Base-by-base conservation (phyloP, 2,329 filamentous ascomycete genomes). In the Capronia coronata region DNA sequence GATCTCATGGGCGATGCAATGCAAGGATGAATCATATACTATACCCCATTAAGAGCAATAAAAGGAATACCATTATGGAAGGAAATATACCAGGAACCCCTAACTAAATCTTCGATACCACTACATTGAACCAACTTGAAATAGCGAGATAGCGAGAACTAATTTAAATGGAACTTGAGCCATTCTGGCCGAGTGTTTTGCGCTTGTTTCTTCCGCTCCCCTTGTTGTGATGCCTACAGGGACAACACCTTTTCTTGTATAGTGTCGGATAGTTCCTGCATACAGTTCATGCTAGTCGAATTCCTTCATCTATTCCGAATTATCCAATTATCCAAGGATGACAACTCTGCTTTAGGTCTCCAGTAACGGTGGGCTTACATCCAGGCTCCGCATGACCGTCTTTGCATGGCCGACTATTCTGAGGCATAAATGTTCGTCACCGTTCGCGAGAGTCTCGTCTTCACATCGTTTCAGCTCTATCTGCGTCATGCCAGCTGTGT, bases 341-440 rank as follows among this genome's bases (percentile, higher is more conserved):
- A 27, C 25, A 10, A 32, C 3, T 3, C 29, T 32, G 29, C 7
- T 30, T 49, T 32, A 38, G 16, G 18, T 21, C 13, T 48, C 54
- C 9, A 56, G 21, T 18, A 38, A 42, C 9, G 54, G 55, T n/a
- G 49, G 37, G 14, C 8, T 3, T 2, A 32, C 35, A n/a, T 58
- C 56, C 32, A 64, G 54, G 22, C 47, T 53, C 10, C 51, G 42
- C 40, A 64, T 59, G 11, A 63, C 50, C 32, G 41, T 48, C 46
- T 57, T 59, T 7, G 59, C 57, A 49, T 56, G 56, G 13, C 59
- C 55, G 14, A 62, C 58, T 21, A 64, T 59, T 21, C 49, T 50
- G 34, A 63, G 19, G 46, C 63, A 65, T 21, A 63, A 50, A 37
- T 55, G 49, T 22, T 59, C 59, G 7, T 55, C 43, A 6, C 32